Evolutionary conservation across 306 rosid genomes (phyloP), one percentile per base, ranked within the genome.

Genomic region (Acacia melanoxylon): DNA sequence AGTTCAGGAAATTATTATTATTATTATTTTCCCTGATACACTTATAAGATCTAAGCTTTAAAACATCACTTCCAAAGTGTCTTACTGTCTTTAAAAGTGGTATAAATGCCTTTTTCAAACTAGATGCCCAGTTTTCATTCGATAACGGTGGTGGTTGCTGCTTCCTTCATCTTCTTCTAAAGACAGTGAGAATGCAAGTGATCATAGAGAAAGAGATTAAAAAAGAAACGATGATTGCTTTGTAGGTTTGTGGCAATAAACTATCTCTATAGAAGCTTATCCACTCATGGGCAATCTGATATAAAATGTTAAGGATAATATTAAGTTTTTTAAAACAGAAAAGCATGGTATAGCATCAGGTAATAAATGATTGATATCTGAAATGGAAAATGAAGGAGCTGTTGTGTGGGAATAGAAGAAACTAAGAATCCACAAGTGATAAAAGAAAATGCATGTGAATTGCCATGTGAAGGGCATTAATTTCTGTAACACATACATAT

Each of bases 391-490:
- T 79, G 22, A 58, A 72, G 80, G 80, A 84, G 82, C 79, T 41
- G 86, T 78, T 86, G 86, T 83, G 80, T 87, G 35, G 79, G 78
- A 76, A 84, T 22, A 67, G 45, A 46, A 77, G 82, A 42, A 69
- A 42, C 29, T 85, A 78, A 71, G 86, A 83, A 81, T n/a, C 76
- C 80, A 75, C 80, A 82, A 84, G 87, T 80, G 84, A 5, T 75
- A 37, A 51, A 33, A 66, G 41, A 83, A 49, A 83, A 45, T 31
- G 85, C 96, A 91, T 91, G 93, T 94, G 97, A 85, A 70, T 33
- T 76, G 89, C 91, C 98, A 94, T 89, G 98, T 92, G 97, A 90
- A 85, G 82, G 40, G 81, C 86, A 91, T 86, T 87, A 76, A 89
- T 78, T 82, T 89, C 78, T 76, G 83, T 58, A 74, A 82, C 79